Conservation (phyloP, 78 protist genomes). For the Paratrimastix pyriformis region DNA sequence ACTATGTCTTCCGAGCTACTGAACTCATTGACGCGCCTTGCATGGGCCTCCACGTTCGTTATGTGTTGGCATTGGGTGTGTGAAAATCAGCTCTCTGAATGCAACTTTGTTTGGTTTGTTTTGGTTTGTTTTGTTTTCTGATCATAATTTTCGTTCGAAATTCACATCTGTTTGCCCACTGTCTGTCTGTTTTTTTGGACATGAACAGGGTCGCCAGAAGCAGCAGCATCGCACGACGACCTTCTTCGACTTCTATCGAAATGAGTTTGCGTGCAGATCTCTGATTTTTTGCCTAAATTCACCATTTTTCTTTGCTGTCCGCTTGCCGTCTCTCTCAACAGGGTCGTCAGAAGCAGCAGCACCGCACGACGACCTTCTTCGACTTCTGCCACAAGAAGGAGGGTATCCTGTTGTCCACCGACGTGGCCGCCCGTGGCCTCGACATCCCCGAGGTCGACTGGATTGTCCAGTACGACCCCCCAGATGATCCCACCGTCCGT, state of each 20-base stretch:
- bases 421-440: conserved; percentile 98
- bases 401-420: conserved; percentile 93
- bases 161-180: too few relatives aligned
- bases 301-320: background rate
- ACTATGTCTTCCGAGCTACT: conserved; percentile 92
- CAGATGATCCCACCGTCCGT: conserved; percentile 74
- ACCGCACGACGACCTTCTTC: conserved; percentile 93
- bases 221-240: conserved; percentile 92
- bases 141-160: too few relatives aligned
- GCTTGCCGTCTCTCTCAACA: background rate
- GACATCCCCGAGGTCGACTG: conserved; percentile 97
- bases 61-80: background rate
- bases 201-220: conserved; percentile 35
- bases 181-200: background rate
- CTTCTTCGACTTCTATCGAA: conserved; percentile 88
- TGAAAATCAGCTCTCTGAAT: background rate
- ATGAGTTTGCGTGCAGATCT: conserved; percentile 55
- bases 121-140: conserved; percentile 50
- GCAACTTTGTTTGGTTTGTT: too few relatives aligned
- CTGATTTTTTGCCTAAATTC: too few relatives aligned
- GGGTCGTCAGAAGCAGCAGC: conserved; percentile 72
- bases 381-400: conserved; percentile 69
- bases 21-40: conserved; percentile 86
- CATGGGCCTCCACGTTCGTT: conserved; percentile 46
- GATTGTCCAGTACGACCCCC: conserved; percentile 97